phyloP scores from a whole-genome alignment of 768 basidiomycete genomes.

The Austroboletus festivus region DNA sequence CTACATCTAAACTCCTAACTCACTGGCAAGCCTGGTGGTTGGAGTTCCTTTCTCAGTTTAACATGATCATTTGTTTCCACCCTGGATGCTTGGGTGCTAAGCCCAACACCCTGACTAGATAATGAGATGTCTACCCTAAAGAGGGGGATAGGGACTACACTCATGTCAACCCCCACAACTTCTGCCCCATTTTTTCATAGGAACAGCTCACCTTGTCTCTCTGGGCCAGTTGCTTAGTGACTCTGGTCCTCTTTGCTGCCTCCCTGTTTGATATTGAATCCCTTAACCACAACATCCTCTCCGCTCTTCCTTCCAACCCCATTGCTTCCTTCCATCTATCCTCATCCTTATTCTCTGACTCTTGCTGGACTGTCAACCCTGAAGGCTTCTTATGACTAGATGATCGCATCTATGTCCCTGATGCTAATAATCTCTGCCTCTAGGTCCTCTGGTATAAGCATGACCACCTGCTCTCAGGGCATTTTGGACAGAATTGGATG shows the following conservation, averaged over 20 bases:
- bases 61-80: too few species aligned
- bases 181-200: neutral
- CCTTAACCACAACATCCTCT: neutral
- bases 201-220: neutral
- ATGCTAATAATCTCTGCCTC: neutral
- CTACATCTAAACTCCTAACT: too few species aligned
- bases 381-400: neutral
- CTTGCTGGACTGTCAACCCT: neutral
- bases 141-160: slow-evolving; percentile 2
- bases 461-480: too few species aligned
- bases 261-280: too few species aligned
- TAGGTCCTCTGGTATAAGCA: too few species aligned
- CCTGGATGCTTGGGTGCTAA: neutral
- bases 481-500: too few species aligned
- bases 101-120: neutral
- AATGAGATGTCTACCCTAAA: slow-evolving; percentile 4
- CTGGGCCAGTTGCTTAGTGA: neutral
- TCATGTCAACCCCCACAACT: neutral
- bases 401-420: too few species aligned
- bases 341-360: neutral
- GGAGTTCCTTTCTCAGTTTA: too few species aligned
- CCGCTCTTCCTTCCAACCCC: neutral
- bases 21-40: too few species aligned
- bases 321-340: neutral
- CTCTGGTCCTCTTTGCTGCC: too few species aligned